Base-by-base conservation (phyloP, 768 basidiomycete species). In the Amanita fuliginea region DNA sequence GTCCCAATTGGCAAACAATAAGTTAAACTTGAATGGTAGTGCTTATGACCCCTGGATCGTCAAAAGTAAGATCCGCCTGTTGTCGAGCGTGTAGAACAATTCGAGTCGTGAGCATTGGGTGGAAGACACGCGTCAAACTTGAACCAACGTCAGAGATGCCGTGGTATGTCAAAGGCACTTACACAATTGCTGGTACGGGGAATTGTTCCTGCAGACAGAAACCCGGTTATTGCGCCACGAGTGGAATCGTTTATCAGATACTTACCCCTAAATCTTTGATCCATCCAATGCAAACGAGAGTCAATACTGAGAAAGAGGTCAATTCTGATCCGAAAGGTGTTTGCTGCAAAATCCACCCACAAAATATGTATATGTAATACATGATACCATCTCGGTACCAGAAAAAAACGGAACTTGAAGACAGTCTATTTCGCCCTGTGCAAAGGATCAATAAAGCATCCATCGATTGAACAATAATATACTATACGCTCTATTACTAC, bases 341-440 rank as follows among this genome's bases (percentile, higher is more conserved):
- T 40, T 24, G 3, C 22, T 32, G n/a, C 6, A 33, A 30, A 18
- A 16, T 24, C 9, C 16, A 47, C 46, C 5, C 18, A 47, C 46
- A n/a, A 3, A 47, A 39, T 16, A 50, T n/a, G 24, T 42, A 50
- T 6, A 41, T 9, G 32, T 50, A 50, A 37, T 50, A 50, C 18
- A 32, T 10, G 32, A 50, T 43, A 4, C 49, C 49, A 37, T 33
- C 16, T 16, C 43, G 49, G 42, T 43, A 51, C 16, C 43, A 26
- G 42, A 44, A n/a, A 6, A 24, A 43, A 33, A 37, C 13, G 4
- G 41, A 24, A 10, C 43, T 33, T 21, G 42, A 8, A 9, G 32
- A 22, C 7, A 26, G 18, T 30, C 37, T 24, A 10, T 37, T 36
- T 39, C 35, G 33, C 10, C 30, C 40, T 43, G 21, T 9, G 21